These are phyloP conservation scores for Clavaria fumosa DNA, from an alignment of 768 basidiomycete genomes.

Conservation along the genomic window DNA sequence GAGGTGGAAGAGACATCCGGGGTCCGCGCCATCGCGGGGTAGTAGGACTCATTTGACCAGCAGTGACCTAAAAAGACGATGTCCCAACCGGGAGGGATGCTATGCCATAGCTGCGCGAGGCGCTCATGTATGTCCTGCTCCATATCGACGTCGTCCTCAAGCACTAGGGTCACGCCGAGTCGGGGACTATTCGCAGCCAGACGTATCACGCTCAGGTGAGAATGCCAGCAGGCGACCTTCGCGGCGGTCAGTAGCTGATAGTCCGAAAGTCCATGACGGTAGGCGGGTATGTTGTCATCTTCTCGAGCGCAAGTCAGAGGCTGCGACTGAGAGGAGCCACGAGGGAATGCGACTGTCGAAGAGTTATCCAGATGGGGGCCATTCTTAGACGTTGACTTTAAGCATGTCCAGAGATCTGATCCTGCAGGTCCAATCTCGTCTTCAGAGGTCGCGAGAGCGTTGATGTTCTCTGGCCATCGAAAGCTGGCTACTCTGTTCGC, in stretches of 20 bases:
- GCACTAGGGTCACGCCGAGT: slow-evolving; percentile 31
- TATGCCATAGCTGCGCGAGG: slow-evolving; percentile 29
- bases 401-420: slow-evolving; percentile 11
- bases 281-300: slow-evolving; percentile 24
- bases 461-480: slow-evolving; percentile 26
- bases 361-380: not conserved
- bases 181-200: slow-evolving; percentile 21
- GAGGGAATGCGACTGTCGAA: not conserved
- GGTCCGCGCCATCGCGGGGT: slow-evolving; percentile 21
- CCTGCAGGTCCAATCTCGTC: slow-evolving; percentile 16
- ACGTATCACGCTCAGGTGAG: slow-evolving; percentile 41
- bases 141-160: slow-evolving; percentile 74
- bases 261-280: slow-evolving; percentile 23
- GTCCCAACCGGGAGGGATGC: slow-evolving; percentile 51
- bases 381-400: too few species aligned
- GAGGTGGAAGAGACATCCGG: slow-evolving; percentile 8
- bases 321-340: too few species aligned
- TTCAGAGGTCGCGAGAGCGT: slow-evolving; percentile 14
- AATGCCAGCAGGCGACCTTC: slow-evolving; percentile 59
- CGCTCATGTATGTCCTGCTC: slow-evolving; percentile 40
- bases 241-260: slow-evolving; percentile 39
- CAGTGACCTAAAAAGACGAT: slow-evolving; percentile 67
- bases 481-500: slow-evolving; percentile 10
- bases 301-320: slow-evolving; percentile 30
- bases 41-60: slow-evolving; percentile 53